Evolutionary conservation across 441 rosid genomes (phyloP).

Genomic region (Gossypium davidsonii): DNA sequence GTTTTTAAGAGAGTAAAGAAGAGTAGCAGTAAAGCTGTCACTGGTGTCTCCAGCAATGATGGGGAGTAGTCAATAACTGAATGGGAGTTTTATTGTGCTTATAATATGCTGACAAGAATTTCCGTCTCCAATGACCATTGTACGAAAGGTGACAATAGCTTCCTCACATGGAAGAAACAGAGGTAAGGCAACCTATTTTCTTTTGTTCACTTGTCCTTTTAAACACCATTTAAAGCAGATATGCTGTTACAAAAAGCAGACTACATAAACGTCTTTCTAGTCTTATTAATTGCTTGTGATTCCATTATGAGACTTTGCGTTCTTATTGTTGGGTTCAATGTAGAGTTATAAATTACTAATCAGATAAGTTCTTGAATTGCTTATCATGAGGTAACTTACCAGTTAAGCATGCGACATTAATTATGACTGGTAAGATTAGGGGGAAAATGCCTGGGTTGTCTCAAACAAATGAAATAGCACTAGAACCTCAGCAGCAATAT

Average conservation of each 20-base stretch:
- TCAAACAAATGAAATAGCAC: not conserved
- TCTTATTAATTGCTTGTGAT: not conserved
- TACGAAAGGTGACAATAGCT: constrained; percentile 17
- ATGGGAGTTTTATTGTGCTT: not conserved
- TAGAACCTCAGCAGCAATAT: not conserved
- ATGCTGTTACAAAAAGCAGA: not conserved
- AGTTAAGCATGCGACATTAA: not conserved
- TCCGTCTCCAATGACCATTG: not conserved
- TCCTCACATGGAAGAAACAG: not conserved
- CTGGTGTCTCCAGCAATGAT: constrained; percentile 35
- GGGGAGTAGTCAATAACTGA: constrained; percentile 13
- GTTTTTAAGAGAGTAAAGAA: constrained; percentile 36
- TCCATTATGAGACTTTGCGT: not conserved
- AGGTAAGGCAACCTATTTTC: constrained; percentile 15
- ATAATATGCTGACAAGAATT: constrained; percentile 15
- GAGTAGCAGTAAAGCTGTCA: constrained; percentile 11
- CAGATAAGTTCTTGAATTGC: not conserved
- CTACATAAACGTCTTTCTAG: not conserved
- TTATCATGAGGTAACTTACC: not conserved
- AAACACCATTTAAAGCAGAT: not conserved
- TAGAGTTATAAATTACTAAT: not conserved
- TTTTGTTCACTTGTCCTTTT: not conserved
- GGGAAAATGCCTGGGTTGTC: not conserved
- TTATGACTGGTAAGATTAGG: not conserved
- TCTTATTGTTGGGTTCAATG: not conserved